Evolutionary conservation across 169 alveolate species (phyloP), one percentile per base, ranked within the genome.

Genomic region (Plasmodium blacklocki): DNA sequence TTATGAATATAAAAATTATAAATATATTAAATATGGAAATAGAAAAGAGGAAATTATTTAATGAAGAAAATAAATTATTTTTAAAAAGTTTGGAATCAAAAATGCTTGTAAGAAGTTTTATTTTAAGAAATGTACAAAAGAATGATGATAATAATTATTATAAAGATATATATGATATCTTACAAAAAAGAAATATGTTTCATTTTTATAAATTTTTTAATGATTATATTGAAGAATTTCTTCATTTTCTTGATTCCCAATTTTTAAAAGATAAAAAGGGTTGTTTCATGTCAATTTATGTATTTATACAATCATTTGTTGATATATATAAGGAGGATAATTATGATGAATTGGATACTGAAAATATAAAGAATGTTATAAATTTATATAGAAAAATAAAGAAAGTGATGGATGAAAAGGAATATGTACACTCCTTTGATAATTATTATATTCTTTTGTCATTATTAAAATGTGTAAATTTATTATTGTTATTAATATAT

Each of bases 201-300:
- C 91, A 83, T 50, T 83, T 83, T 67, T 83, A 83, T 72, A 83
- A 50, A 83, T 83, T 67, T 68, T 83, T 83, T 68, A 83, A 60
- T 58, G 85, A 60, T n/a, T 83, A 68, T 72, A 54, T 83, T 29
- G 73, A 83, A 68, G 85, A 83, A 72, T 83, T 83, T 62, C 26
- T 39, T 26, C 32, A 47, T 18, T 83, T 83, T 68, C 18, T 83
- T 19, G 74, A 50, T 32, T 83, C 83, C 26, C 39, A 70, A 52
- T 67, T 68, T 60, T 29, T 49, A 62, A 83, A 68, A 23, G 91
- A 83, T 83, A 83, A 83, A 60, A 63, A 39, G 73, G 91, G 74
- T 6, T 54, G 74, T 60, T 54, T 83, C 12, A 68, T 60, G 47
- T 68, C 85, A 26, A 58, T 68, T 29, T 49, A 15, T 43, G 70